phyloP scores from a whole-genome alignment of 139 green algal species.

The Cymbomonas tetramitiformis region DNA sequence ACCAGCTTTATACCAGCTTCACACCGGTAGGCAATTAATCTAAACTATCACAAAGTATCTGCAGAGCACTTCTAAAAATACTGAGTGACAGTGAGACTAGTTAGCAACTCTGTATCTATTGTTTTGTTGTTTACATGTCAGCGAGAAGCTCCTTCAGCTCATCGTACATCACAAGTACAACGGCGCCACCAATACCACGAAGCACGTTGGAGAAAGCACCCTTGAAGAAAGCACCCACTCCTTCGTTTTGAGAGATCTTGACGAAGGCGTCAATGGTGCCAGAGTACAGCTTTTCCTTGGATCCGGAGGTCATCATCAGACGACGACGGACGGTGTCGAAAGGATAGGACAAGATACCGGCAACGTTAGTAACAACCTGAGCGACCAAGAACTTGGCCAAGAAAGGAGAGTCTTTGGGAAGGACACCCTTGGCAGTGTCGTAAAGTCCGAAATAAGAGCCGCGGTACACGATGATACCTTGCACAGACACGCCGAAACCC shows the following conservation, averaged over 20 bases:
- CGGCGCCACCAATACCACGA: constrained; percentile 50
- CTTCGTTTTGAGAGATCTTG: constrained; percentile 83
- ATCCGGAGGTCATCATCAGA: constrained; percentile 95
- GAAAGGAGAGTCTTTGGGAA: constrained; percentile 34
- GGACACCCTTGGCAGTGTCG: constrained; percentile 78
- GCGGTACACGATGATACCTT: constrained; percentile 97
- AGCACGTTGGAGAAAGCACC: constrained; percentile 66
- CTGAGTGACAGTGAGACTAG: no score
- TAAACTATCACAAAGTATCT: no score
- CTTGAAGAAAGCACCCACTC: constrained; percentile 91
- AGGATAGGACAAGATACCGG: constrained; percentile 83
- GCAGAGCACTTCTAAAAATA: no score
- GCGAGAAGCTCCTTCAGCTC: constrained; percentile 49
- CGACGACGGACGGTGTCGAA: constrained; percentile 95
- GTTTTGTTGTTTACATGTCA: no score
- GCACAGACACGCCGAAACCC: constrained; percentile 83
- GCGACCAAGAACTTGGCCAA: constrained; percentile 67
- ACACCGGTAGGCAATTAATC: no score
- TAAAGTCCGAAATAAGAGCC: constrained; percentile 98
- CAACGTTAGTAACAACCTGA: constrained; percentile 59
- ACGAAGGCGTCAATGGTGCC: constrained; percentile 79
- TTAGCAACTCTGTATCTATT: no score
- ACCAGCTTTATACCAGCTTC: no score
- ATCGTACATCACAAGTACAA: constrained; percentile 69
- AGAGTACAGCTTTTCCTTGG: constrained; percentile 58